Evolutionary conservation across 2,329 filamentous ascomycete genomes (phyloP).

Genomic region (Tolypocladium pustulatum): DNA sequence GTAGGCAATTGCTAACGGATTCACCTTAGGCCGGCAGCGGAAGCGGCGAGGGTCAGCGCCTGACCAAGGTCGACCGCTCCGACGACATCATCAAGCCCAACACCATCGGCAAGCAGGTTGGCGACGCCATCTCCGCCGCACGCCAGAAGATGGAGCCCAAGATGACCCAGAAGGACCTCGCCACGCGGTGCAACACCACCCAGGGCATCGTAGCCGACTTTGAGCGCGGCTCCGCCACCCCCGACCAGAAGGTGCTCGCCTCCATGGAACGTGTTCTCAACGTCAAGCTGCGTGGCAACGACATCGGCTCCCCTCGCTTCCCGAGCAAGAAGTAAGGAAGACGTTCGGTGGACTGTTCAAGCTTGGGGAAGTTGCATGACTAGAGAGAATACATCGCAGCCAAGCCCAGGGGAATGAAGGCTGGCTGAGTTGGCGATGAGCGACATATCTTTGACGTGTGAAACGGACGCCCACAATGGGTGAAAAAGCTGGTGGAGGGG

Average conservation of each 20-base stretch:
- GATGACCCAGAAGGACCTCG: conserved; percentile 87
- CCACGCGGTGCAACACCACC: conserved; percentile 83
- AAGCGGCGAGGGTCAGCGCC: conserved; percentile 74
- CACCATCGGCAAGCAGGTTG: conserved; percentile 72
- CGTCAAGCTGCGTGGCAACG: conserved; percentile 73
- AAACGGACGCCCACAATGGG: not conserved
- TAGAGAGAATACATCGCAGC: not conserved
- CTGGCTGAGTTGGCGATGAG: not conserved
- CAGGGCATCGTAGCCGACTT: conserved; percentile 71
- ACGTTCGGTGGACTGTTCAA: not conserved
- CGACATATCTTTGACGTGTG: not conserved
- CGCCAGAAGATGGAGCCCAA: conserved; percentile 79
- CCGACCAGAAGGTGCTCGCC: conserved; percentile 73
- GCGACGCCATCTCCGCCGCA: conserved; percentile 69
- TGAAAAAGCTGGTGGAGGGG: not conserved
- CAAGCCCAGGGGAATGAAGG: not conserved
- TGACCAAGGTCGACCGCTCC: conserved; percentile 94
- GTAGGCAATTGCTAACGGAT: conserved; percentile 7
- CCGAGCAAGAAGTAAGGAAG: conserved; percentile 52
- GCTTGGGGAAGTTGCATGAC: not conserved
- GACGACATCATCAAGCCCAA: conserved; percentile 98
- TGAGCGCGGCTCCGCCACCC: conserved; percentile 67
- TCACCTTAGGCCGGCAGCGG: conserved; percentile 12
- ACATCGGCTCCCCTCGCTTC: conserved; percentile 79
- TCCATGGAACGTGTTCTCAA: conserved; percentile 78